Percentiles rank a stretch among this genome's conserved stretches.
Conservation (phyloP, 495 filamentous ascomycete species). For the Talaromyces wortmannii region DNA sequence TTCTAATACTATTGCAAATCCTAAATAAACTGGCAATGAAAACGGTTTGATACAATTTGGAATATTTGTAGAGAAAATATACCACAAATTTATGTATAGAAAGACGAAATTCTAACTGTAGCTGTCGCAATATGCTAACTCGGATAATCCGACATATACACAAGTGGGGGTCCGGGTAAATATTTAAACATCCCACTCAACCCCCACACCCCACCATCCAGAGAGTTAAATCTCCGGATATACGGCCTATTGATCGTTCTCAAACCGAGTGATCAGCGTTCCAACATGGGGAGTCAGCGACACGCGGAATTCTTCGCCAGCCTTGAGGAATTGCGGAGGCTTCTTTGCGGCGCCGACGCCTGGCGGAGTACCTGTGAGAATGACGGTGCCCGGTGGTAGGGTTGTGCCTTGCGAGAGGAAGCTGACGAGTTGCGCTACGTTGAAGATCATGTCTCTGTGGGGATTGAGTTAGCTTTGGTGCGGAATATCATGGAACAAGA, state of each 20-base stretch:
- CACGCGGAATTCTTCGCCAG: slow-evolving; percentile 55
- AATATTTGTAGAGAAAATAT: too few species aligned
- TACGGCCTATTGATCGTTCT: slow-evolving; percentile 10
- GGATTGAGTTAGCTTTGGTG: neutral
- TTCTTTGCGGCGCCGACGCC: slow-evolving; percentile 49
- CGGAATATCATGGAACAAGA: neutral
- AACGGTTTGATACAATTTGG: too few species aligned
- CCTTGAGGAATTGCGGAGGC: slow-evolving; percentile 46
- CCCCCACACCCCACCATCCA: neutral
- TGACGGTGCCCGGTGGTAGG: slow-evolving; percentile 69
- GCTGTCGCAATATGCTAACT: neutral
- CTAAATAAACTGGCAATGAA: too few species aligned
- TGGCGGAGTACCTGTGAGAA: slow-evolving; percentile 73
- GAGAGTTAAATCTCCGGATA: too few species aligned
- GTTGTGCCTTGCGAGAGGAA: slow-evolving; percentile 76
- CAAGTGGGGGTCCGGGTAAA: neutral
- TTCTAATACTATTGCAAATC: too few species aligned
- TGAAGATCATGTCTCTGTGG: slow-evolving; percentile 67
- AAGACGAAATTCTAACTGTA: neutral
- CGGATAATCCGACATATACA: neutral
- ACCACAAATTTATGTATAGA: too few species aligned
- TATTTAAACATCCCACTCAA: neutral
- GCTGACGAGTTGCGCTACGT: slow-evolving; percentile 62
- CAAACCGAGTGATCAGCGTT: slow-evolving; percentile 31
- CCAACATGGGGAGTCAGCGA: slow-evolving; percentile 39